Base-by-base conservation (phyloP, 1,139 yeast species). In the Saccharomyces uvarum region DNA sequence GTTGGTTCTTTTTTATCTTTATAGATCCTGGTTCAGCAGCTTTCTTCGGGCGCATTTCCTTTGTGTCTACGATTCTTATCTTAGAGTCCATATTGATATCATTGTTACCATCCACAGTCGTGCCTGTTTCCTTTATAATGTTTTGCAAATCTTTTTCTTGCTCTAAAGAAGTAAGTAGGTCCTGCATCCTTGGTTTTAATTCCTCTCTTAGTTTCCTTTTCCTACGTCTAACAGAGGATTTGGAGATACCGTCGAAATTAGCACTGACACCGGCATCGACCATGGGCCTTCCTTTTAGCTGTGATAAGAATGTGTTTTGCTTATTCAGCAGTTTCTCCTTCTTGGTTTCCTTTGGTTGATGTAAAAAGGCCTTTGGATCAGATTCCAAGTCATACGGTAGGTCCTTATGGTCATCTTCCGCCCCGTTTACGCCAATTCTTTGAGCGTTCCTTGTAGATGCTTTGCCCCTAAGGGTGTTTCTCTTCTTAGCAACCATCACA, bases 111-210 rank as follows among this genome's bases (percentile, higher is more conserved):
- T 50, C 61, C 53, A 57, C 51, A 31, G 58, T 54, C 21, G 58
- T 53, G 47, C 57, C 42, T 32, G 54, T 29, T 14, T 31, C 50
- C 2, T 53, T 14, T 6, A 48, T 53, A 28, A 44, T 52, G n/a
- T 56, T 57, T 42, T 57, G 58, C 47, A 63, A 48, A 6, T 70
- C 67, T 21, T 64, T 71, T 16, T 73, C 73, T 32, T 74, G 65
- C 21, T 73, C 78, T 54, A 86, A 73, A 44, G 79, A 80, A 44
- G 73, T 73, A 54, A 83, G 73, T 50, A 86, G 71, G 59, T 86
- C 93, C 54, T 78, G 75, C 80, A 86, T 77, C 63, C 82, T 79
- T 4, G 91, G 88, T 59, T 78, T 78, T 58, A 86, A 73, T 60
- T 83, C 80, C 58, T 84, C 85, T 63, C 77, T 79, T 51, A 77